Percentiles rank a stretch among this genome's conserved stretches.
Evolutionary conservation across 306 rosid species (phyloP).

Genomic region (Cyamopsis tetragonoloba): DNA sequence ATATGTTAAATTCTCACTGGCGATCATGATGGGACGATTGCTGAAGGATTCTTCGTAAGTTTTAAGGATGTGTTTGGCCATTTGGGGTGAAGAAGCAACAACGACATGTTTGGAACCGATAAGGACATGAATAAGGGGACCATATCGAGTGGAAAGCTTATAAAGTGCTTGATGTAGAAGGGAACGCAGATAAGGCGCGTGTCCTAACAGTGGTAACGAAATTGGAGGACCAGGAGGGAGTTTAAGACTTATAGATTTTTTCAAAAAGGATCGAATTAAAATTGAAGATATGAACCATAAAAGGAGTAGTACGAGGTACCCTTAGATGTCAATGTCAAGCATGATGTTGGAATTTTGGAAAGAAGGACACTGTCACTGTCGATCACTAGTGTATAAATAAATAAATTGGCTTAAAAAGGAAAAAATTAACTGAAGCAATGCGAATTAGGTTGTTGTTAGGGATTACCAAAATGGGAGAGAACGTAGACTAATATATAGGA

Average conservation of each 20-base stretch:
- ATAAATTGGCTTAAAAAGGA: too few relatives aligned
- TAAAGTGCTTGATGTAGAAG: conserved; percentile 42
- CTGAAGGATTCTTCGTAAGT: conserved; percentile 40
- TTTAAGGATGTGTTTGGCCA: conserved; percentile 49
- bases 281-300: conserved; percentile 27
- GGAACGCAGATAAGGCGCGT: conserved; percentile 22
- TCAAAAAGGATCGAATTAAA: conserved; percentile 17
- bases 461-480: too few relatives aligned
- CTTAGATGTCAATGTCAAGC: conserved; percentile 15
- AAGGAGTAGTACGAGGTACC: conserved; percentile 9
- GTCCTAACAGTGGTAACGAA: conserved; percentile 30
- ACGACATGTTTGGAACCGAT: conserved; percentile 43
- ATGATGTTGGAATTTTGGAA: too few relatives aligned
- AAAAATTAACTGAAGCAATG: too few relatives aligned
- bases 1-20: conserved; percentile 39
- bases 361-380: too few relatives aligned
- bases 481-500: too few relatives aligned
- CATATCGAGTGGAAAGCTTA: conserved; percentile 39
- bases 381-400: too few relatives aligned
- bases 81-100: conserved; percentile 50
- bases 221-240: conserved; percentile 31
- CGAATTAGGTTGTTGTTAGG: too few relatives aligned
- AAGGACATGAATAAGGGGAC: conserved; percentile 35
- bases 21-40: conserved; percentile 37
- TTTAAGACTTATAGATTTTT: background rate